Evolutionary conservation across 1,139 yeast genomes (phyloP), one percentile per base, ranked within the genome.

Genomic region (Hansenula lynferdii): DNA sequence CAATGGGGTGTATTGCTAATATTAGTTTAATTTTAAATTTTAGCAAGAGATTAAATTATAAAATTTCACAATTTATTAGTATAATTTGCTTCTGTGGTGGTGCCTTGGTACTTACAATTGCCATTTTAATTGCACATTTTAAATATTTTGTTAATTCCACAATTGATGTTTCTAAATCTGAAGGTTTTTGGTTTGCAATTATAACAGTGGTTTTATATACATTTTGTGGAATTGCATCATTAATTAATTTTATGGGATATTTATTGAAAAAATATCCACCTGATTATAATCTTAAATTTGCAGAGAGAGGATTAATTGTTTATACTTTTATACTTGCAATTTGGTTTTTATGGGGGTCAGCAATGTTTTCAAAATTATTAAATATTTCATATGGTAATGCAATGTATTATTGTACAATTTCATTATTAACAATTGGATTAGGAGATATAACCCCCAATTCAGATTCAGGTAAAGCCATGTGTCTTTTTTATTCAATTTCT

Each of bases 171-270:
- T n/a, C 39, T 2, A 52, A 53, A 28, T 70, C 86, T 0, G 81
- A 77, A 48, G 95, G 94, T 1, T 87, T 74, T 53, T 87, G 89
- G 86, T 82, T 71, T 57, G 95, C 87, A 0, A 73, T 75, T 1
- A 64, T 81, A 45, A 83, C 95, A 0, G 69, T 77, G 3, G 64
- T 69, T 2, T 58, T 84, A 24, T 86, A 87, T 57, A 70, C 75
- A 42, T 33, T 61, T 4, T 81, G 89, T 47, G 70, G 79, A 6
- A 21, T 67, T 0, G 56, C 80, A 18, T 64, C 85, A 36, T 45
- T 70, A 2, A 43, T 77, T 26, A 86, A 86, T 60, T 78, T 75
- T 47, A 40, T 70, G 8, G 95, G 95, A 1, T 80, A 75, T 49
- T 51, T 66, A 18, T 43, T 69, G 25, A 65, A 71, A 2, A 80